Evolutionary conservation across 495 filamentous ascomycete genomes (phyloP), one percentile per base, ranked within the genome.

Genomic region (Hypoxylon crocopeplum): DNA sequence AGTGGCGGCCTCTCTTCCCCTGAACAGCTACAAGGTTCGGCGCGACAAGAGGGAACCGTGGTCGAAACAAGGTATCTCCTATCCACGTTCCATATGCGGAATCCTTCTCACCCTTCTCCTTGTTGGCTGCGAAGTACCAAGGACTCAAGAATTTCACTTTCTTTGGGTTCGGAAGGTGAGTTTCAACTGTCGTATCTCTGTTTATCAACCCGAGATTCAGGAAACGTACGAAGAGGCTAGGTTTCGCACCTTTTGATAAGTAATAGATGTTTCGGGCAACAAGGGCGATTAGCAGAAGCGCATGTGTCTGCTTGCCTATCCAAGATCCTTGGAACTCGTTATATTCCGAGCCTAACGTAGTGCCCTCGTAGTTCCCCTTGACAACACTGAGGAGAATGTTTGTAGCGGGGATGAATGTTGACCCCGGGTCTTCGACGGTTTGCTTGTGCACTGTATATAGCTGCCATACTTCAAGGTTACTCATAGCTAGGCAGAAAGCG

Each of bases 71-170:
- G 24, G 44, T 16, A 27, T 8, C n/a, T 5, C 37, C 32, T 12
- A 29, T 29, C 36, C 27, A 34, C 5, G 41, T 12, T 7, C 11
- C 19, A 17, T 59, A 12, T 6, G 32, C 52, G 10, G 2, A 13
- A 15, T 27, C 8, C 10, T 50, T 15, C 2, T 12, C 19, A 15
- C 21, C 8, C 10, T 50, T 15, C 2, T 12, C n/a, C 19, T 38
- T 24, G 15, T 32, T 11, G 11, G 8, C 40, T 13, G 25, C 15
- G 19, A 56, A 51, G 10, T 60, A 56, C 50, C 45, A 65, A 5
- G 50, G 27, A 13, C 49, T 16, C 13, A 65, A 1, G n/a, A 60
- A 56, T 27, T 65, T 40, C 7, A 65, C 48, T 11, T 48, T 65
- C 7, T 33, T 36, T n/a, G 40, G 24, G 44, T 50, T 56, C 5